Base-by-base conservation (phyloP, 78 protist genomes). In the Polysphondylium violaceum region DNA sequence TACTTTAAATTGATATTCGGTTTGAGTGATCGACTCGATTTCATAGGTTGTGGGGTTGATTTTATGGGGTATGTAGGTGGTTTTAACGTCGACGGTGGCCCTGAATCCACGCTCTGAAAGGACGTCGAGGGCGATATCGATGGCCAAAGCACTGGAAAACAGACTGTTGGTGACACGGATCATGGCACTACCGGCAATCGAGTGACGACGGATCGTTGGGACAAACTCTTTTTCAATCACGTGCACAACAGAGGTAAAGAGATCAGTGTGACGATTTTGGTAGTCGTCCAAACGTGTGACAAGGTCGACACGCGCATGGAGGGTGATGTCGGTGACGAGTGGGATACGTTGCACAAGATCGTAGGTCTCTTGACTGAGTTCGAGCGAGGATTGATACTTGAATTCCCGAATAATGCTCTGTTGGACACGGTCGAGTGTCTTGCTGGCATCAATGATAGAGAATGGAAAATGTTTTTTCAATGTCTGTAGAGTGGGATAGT, bases 381-480 rank as follows among this genome's bases (percentile, higher is more conserved):
- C 96, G 29, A 77, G 31, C 33, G 87, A 71, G 17, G 75, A 51
- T 64, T 93, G 95, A 68, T 93, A 93, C 50, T 63, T 69, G 6
- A 93, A 85, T 41, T 93, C 90, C 19, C 61, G 67, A 36, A 76
- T 53, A 38, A 93, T 93, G 14, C 58, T 44, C 43, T 75, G 85
- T 55, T 81, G 91, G 3, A 88, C 94, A 9, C 55, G 74, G 12
- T 83, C 93, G 31, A 78, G 36, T 29, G 94, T 17, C 35, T 81
- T 88, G 0, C 63, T 43, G 1, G 95, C 91, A 83, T 93, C 89
- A 73, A 94, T 88, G 19, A 94, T 76, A 2, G 86, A 38, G 86
- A 81, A 94, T 61, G 93, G 91, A 79, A 94, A 94, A 74, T 88
- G 93, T 47, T 90, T 76, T 51, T 93, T 85, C 40, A 95, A 55